Conservation (phyloP, 305 asterid genomes). For the Solanum hybrid region DNA sequence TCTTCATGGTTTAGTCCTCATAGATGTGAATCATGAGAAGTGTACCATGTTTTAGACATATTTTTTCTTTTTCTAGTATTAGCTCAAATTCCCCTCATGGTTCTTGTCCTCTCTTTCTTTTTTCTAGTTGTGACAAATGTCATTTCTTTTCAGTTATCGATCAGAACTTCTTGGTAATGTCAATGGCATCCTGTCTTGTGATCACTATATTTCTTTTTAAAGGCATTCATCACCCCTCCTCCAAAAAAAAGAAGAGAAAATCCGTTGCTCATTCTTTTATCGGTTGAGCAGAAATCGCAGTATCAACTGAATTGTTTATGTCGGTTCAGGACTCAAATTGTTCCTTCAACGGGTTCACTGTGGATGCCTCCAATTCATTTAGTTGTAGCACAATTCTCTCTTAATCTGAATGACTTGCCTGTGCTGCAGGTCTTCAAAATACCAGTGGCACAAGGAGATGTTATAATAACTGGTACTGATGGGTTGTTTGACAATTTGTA, state of each 20-base stretch:
- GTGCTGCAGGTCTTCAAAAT: slow-evolving; percentile 69
- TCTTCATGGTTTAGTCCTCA: neutral
- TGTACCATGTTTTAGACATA: neutral
- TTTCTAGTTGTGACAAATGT: neutral
- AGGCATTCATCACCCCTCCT: neutral
- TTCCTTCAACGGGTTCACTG: neutral
- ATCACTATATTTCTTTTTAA: neutral
- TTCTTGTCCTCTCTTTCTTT: neutral
- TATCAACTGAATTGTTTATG: neutral
- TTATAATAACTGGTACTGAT: slow-evolving; percentile 88
- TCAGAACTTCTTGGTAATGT: neutral
- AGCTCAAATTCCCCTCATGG: neutral
- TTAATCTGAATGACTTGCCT: slow-evolving; percentile 2
- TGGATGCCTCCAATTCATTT: neutral
- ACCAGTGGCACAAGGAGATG: slow-evolving; percentile 92
- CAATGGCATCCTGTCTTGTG: neutral
- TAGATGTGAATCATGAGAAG: neutral
- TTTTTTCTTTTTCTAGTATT: neutral
- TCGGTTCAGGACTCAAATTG: neutral
- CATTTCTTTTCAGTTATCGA: neutral
- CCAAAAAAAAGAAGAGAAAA: neutral
- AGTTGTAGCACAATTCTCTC: neutral
- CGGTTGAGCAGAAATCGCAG: neutral
- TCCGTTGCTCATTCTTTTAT: neutral
- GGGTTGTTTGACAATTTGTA: slow-evolving; percentile 94